phyloP scores from a whole-genome alignment of 352 stramenopile genomes.

The Phytopythium mirpurense region DNA sequence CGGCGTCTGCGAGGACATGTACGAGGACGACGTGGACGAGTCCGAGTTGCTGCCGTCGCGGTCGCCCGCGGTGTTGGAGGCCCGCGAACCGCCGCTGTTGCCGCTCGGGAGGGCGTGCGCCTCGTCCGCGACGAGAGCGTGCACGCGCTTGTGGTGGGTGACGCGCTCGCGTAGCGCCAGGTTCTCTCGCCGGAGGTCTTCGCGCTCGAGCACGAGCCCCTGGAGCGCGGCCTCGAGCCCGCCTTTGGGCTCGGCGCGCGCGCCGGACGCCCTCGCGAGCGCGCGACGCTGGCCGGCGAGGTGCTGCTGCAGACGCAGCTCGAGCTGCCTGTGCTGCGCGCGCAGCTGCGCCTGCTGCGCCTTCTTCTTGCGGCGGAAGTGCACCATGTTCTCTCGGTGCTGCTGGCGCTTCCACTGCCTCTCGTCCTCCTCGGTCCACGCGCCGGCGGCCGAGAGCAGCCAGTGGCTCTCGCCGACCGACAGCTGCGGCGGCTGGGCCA shows the following conservation, averaged over 20 bases:
- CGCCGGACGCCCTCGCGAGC: slow-evolving; percentile 13
- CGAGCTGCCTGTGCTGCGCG: slow-evolving; percentile 27
- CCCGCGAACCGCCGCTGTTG: neutral
- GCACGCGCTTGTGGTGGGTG: slow-evolving; percentile 17
- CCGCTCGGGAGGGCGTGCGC: neutral
- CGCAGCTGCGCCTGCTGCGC: slow-evolving; percentile 34
- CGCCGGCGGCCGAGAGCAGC: slow-evolving; percentile 33
- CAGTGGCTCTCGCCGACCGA: slow-evolving; percentile 30
- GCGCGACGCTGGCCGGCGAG: slow-evolving; percentile 26
- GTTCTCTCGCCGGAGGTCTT: slow-evolving; percentile 36
- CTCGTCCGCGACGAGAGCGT: slow-evolving; percentile 9
- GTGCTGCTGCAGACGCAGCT: slow-evolving; percentile 28
- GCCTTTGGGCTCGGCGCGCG: neutral
- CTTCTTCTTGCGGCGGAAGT: slow-evolving; percentile 49
- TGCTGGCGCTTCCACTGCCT: slow-evolving; percentile 46
- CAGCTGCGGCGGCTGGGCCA: slow-evolving; percentile 17
- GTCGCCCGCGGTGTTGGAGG: neutral
- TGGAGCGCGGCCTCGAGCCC: slow-evolving; percentile 13
- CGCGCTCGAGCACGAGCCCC: slow-evolving; percentile 28
- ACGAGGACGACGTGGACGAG: slow-evolving; percentile 15
- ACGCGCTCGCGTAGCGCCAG: slow-evolving; percentile 23
- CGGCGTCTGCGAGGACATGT: slow-evolving; percentile 11
- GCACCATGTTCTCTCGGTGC: slow-evolving; percentile 46
- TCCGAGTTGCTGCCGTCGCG: slow-evolving; percentile 20
- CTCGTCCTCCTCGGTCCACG: slow-evolving; percentile 42